These are phyloP conservation scores for Boletus rubescentipes DNA, from an alignment of 768 basidiomycete genomes.

Conservation along the genomic window DNA sequence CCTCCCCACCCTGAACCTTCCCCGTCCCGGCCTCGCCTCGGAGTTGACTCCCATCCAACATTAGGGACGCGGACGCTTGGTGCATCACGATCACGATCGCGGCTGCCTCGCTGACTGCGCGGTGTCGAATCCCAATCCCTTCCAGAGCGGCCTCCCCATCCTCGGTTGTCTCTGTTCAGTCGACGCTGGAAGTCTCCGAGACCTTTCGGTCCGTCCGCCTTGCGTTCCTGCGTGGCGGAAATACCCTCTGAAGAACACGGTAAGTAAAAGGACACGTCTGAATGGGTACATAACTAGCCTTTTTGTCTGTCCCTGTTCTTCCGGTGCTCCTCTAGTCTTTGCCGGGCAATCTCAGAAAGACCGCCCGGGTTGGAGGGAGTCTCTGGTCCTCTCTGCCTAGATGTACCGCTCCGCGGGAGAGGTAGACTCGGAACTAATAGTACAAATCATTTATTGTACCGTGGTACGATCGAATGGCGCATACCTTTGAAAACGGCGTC, in stretches of 20 bases:
- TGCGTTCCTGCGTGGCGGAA: conserved; percentile 52
- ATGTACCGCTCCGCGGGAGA: conserved; percentile 49
- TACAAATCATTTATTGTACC: background rate
- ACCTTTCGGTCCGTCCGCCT: conserved; percentile 66
- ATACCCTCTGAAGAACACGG: conserved; percentile 60
- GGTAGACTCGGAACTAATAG: conserved; percentile 76
- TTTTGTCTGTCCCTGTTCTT: conserved; percentile 65
- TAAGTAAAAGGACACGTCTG: background rate
- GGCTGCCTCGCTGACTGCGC: conserved; percentile 49
- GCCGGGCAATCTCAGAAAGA: conserved; percentile 71
- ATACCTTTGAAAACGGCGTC: conserved; percentile 87
- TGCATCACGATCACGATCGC: conserved; percentile 49
- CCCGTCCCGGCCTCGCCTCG: conserved; percentile 54
- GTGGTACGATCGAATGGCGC: conserved; percentile 10
- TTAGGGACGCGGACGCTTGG: conserved; percentile 90
- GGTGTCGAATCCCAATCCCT: conserved; percentile 62
- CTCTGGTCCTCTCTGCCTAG: conserved; percentile 78
- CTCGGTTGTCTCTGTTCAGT: conserved; percentile 71
- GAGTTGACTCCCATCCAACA: conserved; percentile 93
- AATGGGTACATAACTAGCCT: conserved; percentile 38
- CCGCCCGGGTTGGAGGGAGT: conserved; percentile 94
- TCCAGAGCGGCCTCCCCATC: conserved; percentile 40
- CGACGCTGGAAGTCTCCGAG: conserved; percentile 92
- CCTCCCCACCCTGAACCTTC: conserved; percentile 65
- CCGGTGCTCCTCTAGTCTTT: conserved; percentile 75